Percentiles rank a stretch among this genome's conserved stretches.
These are phyloP conservation scores for Ceratobasidium sp. DNA, from an alignment of 1,284 basidiomycete genomes.

Conservation along the genomic window DNA sequence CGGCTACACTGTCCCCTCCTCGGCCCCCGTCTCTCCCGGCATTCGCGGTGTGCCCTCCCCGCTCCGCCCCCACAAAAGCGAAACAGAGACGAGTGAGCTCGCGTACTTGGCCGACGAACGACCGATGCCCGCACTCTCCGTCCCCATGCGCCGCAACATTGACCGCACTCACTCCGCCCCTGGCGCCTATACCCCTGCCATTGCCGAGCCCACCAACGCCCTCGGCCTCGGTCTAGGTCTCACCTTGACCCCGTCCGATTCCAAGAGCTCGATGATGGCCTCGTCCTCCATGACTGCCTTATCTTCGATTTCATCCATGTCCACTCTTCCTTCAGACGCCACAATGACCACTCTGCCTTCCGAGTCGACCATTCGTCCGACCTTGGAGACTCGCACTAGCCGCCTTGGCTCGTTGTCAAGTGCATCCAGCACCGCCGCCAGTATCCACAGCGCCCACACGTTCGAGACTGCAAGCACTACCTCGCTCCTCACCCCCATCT, in stretches of 20 bases:
- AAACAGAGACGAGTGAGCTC: slow-evolving; percentile 3
- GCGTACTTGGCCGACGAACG: not conserved
- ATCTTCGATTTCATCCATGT: slow-evolving; percentile 16
- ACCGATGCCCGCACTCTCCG: not conserved
- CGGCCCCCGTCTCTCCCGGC: slow-evolving; percentile 26
- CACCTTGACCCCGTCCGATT: not conserved
- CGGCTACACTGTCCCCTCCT: slow-evolving; percentile 14
- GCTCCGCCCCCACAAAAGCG: not conserved
- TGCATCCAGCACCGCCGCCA: slow-evolving; percentile 7
- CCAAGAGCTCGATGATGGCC: slow-evolving; percentile 2
- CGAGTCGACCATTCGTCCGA: slow-evolving; percentile 16
- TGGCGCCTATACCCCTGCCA: not conserved
- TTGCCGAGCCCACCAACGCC: not conserved
- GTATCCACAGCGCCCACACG: not conserved
- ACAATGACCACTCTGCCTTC: slow-evolving; percentile 3
- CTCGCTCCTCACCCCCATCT: slow-evolving; percentile 24
- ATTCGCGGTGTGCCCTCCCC: slow-evolving; percentile 12
- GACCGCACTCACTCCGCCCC: slow-evolving; percentile 1
- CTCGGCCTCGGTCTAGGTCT: slow-evolving; percentile 23
- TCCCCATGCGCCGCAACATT: slow-evolving; percentile 32
- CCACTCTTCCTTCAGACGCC: not conserved
- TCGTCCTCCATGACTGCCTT: slow-evolving; percentile 6
- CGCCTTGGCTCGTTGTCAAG: slow-evolving; percentile 22
- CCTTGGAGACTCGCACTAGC: not conserved
- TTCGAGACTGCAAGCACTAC: slow-evolving; percentile 19